Evolutionary conservation across 179 eudicot species (phyloP).

Genomic region (Pouteria campechiana): DNA sequence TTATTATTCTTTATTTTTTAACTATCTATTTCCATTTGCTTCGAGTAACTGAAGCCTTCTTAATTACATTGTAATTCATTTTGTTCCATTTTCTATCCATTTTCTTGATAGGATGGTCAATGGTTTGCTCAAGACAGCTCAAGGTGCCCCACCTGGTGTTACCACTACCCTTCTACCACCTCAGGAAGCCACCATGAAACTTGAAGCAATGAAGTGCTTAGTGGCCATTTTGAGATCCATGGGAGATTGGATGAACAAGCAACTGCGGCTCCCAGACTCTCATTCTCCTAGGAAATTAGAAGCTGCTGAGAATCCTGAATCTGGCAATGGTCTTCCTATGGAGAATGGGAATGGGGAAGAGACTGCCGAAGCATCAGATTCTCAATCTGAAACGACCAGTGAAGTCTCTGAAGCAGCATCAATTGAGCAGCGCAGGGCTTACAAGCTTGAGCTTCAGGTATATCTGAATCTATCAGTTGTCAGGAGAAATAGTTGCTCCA

Average conservation of each 20-base stretch:
- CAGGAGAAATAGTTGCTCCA: too few species aligned
- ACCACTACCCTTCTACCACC: constrained; percentile 77
- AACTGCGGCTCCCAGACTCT: constrained; percentile 82
- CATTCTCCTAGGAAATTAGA: constrained; percentile 48
- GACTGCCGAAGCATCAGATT: constrained; percentile 63
- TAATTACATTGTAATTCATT: too few species aligned
- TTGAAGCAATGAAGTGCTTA: constrained; percentile 94
- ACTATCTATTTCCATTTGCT: neutral
- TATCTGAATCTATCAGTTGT: too few species aligned
- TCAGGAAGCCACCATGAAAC: constrained; percentile 75
- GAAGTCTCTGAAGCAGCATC: constrained; percentile 82
- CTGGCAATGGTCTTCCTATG: constrained; percentile 32
- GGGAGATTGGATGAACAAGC: constrained; percentile 98
- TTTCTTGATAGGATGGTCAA: constrained; percentile 81
- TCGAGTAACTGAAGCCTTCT: too few species aligned
- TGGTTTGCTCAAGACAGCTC: constrained; percentile 99
- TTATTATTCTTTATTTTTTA: neutral
- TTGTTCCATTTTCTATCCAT: constrained; percentile 3
- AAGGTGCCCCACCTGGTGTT: constrained; percentile 92
- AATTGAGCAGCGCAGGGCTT: constrained; percentile 96
- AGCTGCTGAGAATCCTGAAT: constrained; percentile 37
- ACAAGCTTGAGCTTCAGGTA: constrained; percentile 99
- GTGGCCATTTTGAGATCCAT: constrained; percentile 79
- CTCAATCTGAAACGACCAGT: constrained; percentile 63
- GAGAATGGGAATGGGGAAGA: constrained; percentile 74